Evolutionary conservation across 441 rosid species (phyloP).

Genomic region (Capsella rubella): DNA sequence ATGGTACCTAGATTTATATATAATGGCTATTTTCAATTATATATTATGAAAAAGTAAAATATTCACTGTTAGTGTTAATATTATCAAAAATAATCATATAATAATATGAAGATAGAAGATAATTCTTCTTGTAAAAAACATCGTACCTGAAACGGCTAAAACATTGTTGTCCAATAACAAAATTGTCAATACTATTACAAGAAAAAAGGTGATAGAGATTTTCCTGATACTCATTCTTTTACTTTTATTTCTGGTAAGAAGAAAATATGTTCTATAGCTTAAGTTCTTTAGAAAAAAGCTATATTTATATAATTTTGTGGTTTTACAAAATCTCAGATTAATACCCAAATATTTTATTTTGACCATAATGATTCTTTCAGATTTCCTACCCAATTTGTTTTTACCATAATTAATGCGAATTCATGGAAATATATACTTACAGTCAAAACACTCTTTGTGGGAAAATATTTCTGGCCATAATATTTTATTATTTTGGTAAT

Average conservation of each 20-base stretch:
- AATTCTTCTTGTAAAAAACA: neutral
- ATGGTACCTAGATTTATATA: too few relatives aligned
- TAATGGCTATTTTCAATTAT: neutral
- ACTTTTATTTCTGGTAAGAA: neutral
- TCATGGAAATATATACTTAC: neutral
- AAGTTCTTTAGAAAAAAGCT: neutral
- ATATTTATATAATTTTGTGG: neutral
- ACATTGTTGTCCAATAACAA: neutral
- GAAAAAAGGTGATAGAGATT: neutral
- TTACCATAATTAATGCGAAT: too few relatives aligned
- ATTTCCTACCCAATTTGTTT: neutral
- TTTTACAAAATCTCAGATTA: neutral
- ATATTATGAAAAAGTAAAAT: neutral
- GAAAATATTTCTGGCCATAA: too few relatives aligned
- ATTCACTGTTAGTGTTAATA: neutral
- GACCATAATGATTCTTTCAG: neutral
- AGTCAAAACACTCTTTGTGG: neutral
- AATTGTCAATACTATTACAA: neutral
- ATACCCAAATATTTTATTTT: neutral
- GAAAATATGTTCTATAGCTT: neutral
- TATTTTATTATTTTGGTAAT: neutral
- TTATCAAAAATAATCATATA: neutral
- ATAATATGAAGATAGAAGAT: neutral
- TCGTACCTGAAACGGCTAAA: slow-evolving; percentile 6
- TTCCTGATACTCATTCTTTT: neutral